These are phyloP conservation scores for Lipomyces starkeyi DNA, from an alignment of 805 yeast species.

Conservation along the genomic window DNA sequence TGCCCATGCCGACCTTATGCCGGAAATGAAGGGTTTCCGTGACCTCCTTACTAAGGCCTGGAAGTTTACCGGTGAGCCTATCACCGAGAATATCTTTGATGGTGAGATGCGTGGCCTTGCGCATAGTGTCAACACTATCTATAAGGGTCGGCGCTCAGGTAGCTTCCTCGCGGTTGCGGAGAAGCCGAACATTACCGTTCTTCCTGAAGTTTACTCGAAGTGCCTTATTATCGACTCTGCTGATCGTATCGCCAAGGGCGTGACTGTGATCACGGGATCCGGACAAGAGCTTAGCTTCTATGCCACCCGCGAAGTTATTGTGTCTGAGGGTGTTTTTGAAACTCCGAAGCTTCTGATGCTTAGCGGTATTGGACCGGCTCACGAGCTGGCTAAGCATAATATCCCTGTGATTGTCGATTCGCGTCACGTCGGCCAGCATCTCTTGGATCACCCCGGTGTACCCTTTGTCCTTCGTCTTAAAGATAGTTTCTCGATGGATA, in stretches of 20 bases:
- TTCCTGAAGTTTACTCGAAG: constrained; percentile 44
- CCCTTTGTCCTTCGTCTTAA: constrained; percentile 42
- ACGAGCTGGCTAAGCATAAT: constrained; percentile 43
- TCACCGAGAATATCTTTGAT: constrained; percentile 41
- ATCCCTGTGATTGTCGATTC: constrained; percentile 43
- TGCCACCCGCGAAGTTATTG: constrained; percentile 43
- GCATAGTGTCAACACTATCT: constrained; percentile 41
- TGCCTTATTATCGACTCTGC: constrained; percentile 40
- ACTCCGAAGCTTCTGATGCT: constrained; percentile 47
- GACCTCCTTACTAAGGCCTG: constrained; percentile 27
- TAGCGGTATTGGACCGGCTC: constrained; percentile 46
- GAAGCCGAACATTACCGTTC: constrained; percentile 43
- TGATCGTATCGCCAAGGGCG: constrained; percentile 39
- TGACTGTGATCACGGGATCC: constrained; percentile 39
- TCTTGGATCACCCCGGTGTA: constrained; percentile 47
- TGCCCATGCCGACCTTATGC: constrained; percentile 41
- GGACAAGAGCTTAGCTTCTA: constrained; percentile 42
- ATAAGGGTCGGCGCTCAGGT: constrained; percentile 42
- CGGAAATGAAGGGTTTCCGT: constrained; percentile 37
- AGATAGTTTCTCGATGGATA: constrained; percentile 42
- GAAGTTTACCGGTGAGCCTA: constrained; percentile 39
- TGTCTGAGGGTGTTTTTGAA: constrained; percentile 46
- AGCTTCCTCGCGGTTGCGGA: constrained; percentile 35
- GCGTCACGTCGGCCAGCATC: constrained; percentile 47
- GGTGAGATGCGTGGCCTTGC: constrained; percentile 39